These are phyloP conservation scores for Salix suchowensis DNA, from an alignment of 345 rosid genomes.

Conservation along the genomic window DNA sequence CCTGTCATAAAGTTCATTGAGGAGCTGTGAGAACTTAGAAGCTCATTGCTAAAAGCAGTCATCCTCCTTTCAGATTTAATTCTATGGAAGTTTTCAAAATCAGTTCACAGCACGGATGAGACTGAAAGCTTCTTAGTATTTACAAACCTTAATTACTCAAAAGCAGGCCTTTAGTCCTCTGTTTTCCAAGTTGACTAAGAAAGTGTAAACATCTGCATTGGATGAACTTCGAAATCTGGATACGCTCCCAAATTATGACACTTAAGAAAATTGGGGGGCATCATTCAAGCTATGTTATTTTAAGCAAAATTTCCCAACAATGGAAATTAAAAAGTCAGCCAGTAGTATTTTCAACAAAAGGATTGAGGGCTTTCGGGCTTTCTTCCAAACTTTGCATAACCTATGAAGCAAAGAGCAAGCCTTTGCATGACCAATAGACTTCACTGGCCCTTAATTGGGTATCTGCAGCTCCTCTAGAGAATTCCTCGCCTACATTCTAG, in stretches of 20 bases:
- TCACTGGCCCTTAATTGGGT: not conserved
- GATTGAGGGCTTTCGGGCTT: not conserved
- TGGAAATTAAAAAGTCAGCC: not conserved
- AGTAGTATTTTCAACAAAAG: not conserved
- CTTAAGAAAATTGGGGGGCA: not conserved
- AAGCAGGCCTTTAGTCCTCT: not conserved
- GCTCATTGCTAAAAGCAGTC: not conserved
- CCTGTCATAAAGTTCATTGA: not conserved
- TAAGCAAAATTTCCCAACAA: not conserved
- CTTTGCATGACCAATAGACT: not conserved
- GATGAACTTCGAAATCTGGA: not conserved
- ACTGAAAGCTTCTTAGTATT: not conserved
- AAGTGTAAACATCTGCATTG: not conserved
- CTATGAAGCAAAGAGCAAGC: not conserved
- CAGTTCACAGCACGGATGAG: not conserved
- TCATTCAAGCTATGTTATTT: not conserved
- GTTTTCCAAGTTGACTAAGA: not conserved
- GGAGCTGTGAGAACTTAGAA: not conserved
- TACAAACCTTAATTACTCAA: not conserved
- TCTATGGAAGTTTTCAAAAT: not conserved
- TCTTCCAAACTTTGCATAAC: not conserved
- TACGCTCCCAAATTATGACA: not conserved
- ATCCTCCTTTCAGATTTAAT: not conserved
- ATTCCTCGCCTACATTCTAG: not conserved
- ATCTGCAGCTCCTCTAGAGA: not conserved